Evolutionary conservation across 192 early-diverging fungal genomes (phyloP), one percentile per base, ranked within the genome.

Genomic region (Podila epicladia): DNA sequence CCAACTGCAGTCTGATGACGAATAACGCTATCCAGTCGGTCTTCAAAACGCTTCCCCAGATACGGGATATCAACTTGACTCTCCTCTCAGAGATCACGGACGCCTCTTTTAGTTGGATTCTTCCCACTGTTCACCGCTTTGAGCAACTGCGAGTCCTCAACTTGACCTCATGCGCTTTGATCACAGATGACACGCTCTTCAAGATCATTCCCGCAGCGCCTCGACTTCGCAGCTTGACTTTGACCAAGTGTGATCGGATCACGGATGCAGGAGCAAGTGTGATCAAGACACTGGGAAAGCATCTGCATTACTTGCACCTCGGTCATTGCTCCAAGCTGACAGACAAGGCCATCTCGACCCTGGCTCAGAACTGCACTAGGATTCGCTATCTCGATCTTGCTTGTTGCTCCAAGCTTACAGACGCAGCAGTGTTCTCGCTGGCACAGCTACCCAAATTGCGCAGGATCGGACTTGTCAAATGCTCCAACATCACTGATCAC

Each of bases 391-490:
- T 90, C 22, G 89, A 90, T 67, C 62, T 90, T 12, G 89, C 89
- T 4, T 86, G 86, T 37, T 90, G 89, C 50, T 76, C 69, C 19
- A 84, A 83, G 41, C 78, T 90, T 20, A 89, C 89, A 0, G 87
- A 90, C 45, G 75, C 68, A 0, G 75, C 89, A 5, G 84, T 90
- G 4, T 69, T 85, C 69, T 86, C 85, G 24, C 69, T 90, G 37
- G 85, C 87, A 13, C 85, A 85, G 26, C 67, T 90, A 26, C 87
- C 83, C 20, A 87, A 86, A 64, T 55, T 90, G 33, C 79, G 85
- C 26, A 78, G 89, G n/a, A 89, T 90, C 35, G 89, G 89, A 11
- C 61, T 90, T 12, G 89, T 90, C 35, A 90, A 90, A 65, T 90
- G 89, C 73, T 71, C 73, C n/a, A 86, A 89, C 22, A 85, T 90